Evolutionary conservation across 306 rosid genomes (phyloP).

Genomic region (Sicyos edulis): DNA sequence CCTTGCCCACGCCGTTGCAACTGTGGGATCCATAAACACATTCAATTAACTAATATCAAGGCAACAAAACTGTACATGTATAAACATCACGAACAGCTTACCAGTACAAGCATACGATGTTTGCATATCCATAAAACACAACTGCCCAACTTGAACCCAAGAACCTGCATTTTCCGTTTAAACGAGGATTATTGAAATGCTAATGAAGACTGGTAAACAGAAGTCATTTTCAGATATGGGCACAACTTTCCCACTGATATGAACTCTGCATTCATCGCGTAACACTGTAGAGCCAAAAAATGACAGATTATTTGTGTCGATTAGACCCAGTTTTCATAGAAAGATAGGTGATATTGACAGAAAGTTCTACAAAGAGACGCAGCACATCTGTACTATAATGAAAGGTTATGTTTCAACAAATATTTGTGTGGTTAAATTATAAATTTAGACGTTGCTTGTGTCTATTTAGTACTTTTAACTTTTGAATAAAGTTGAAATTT

Average conservation of each 20-base stretch:
- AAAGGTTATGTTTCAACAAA: not conserved
- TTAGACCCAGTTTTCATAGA: too few species aligned
- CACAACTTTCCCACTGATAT: too few species aligned
- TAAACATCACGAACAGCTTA: conserved; percentile 29
- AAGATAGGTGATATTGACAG: too few species aligned
- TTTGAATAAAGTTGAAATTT: not conserved
- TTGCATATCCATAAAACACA: conserved; percentile 81
- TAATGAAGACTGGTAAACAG: not conserved
- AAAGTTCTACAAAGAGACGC: not conserved
- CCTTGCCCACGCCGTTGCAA: conserved; percentile 9
- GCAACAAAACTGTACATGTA: conserved; percentile 12
- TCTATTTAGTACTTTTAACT: not conserved
- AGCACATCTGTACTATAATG: not conserved
- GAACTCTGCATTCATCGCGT: too few species aligned
- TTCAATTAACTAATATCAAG: not conserved
- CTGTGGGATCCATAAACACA: conserved; percentile 10
- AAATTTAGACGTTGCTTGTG: not conserved
- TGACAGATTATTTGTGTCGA: too few species aligned
- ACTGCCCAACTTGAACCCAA: conserved; percentile 80
- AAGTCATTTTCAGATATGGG: too few species aligned
- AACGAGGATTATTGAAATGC: not conserved
- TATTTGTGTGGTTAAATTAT: not conserved
- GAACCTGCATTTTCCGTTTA: conserved; percentile 50
- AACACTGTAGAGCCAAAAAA: too few species aligned
- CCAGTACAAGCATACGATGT: conserved; percentile 69